Conservation (phyloP, 768 basidiomycete genomes). For the Obba rivulosa region DNA sequence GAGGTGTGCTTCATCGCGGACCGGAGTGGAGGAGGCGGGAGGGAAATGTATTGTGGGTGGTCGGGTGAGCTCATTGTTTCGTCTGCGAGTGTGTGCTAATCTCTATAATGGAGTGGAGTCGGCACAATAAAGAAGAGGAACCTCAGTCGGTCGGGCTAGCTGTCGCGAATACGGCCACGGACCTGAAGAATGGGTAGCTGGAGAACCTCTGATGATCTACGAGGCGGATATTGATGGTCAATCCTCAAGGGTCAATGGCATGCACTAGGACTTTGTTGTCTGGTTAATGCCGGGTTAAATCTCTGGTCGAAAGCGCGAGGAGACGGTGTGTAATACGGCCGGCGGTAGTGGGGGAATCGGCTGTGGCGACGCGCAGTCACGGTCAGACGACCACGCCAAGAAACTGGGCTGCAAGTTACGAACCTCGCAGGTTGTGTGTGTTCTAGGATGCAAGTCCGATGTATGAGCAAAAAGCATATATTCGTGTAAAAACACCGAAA, state of each 20-base stretch:
- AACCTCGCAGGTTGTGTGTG: neutral
- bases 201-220: no score
- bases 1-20: conserved; percentile 50
- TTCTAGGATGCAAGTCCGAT: no score
- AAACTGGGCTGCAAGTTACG: neutral
- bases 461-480: no score
- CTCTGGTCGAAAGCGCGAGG: neutral
- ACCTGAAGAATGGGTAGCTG: no score
- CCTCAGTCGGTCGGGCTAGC: no score
- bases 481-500: no score
- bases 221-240: no score
- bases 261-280: no score
- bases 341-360: neutral
- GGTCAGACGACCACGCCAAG: conserved; percentile 1
- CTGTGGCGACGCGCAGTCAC: neutral
- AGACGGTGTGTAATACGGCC: neutral
- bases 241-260: no score
- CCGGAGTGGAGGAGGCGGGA: conserved; percentile 33
- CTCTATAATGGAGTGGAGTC: neutral
- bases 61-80: conserved; percentile 15
- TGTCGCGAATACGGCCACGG: no score
- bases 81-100: neutral
- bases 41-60: conserved; percentile 15
- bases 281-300: neutral
- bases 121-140: no score